These are phyloP conservation scores for Leucoagaricus sp. DNA, from an alignment of 1,284 basidiomycete species.

Conservation along the genomic window DNA sequence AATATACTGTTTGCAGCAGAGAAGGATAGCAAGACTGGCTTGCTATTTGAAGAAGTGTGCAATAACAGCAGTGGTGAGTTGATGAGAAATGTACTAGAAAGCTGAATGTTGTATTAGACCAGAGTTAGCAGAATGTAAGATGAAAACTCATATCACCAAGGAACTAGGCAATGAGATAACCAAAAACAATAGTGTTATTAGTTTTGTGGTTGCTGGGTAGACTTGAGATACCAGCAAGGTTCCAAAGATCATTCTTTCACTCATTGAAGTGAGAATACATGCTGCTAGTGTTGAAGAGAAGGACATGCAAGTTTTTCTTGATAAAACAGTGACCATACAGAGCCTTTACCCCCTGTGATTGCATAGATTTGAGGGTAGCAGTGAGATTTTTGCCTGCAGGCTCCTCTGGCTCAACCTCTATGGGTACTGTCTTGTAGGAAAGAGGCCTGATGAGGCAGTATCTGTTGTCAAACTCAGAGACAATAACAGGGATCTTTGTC, in stretches of 20 bases:
- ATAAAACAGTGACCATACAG: constrained; percentile 98
- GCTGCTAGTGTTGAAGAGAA: constrained; percentile 94
- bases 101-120: constrained; percentile 17
- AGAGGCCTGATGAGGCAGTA: constrained; percentile 95
- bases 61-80: constrained; percentile 84
- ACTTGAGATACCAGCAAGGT: constrained; percentile 94
- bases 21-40: constrained; percentile 93
- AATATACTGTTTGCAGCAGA: constrained; percentile 95
- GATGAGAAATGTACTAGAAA: constrained; percentile 74
- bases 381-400: constrained; percentile 75
- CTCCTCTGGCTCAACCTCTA: constrained; percentile 96
- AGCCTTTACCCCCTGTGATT: constrained; percentile 86
- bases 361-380: constrained; percentile 76
- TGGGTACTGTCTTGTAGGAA: constrained; percentile 96
- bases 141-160: constrained; percentile 81
- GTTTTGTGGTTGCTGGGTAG: constrained; percentile 97
- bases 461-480: constrained; percentile 88
- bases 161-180: constrained; percentile 99
- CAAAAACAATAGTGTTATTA: constrained; percentile 98
- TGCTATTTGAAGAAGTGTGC: constrained; percentile 99
- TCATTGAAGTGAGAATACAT: constrained; percentile 90
- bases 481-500: constrained; percentile 97
- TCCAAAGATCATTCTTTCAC: constrained; percentile 99
- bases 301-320: constrained; percentile 91
- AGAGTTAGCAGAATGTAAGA: constrained; percentile 16